Evolutionary conservation across 331 rosid genomes (phyloP).

Genomic region (Stylosanthes scabra): DNA sequence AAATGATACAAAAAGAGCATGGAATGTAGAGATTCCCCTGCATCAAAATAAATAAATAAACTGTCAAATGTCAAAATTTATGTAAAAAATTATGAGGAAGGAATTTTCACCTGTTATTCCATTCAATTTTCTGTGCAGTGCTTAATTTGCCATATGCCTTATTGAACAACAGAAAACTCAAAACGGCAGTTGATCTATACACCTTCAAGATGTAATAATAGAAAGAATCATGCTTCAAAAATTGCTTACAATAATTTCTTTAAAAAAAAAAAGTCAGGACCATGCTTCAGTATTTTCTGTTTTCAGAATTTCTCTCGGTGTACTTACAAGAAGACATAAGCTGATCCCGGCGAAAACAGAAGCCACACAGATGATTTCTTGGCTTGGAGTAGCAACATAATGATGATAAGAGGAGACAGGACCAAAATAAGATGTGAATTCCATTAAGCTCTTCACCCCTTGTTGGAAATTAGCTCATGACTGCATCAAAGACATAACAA

Average conservation of each 20-base stretch:
- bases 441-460: conserved; percentile 38
- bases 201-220: conserved; percentile 60
- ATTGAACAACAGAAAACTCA: conserved; percentile 52
- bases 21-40: conserved; percentile 88
- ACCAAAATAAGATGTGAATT: conserved; percentile 33
- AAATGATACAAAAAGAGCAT: conserved; percentile 69
- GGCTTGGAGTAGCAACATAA: conserved; percentile 36
- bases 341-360: conserved; percentile 60
- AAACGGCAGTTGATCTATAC: conserved; percentile 54
- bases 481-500: conserved; percentile 3
- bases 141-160: conserved; percentile 57
- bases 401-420: conserved; percentile 32
- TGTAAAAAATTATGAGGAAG: conserved; percentile 8
- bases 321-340: conserved; percentile 65
- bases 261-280: not conserved
- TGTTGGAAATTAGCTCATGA: not conserved
- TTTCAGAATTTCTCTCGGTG: not conserved
- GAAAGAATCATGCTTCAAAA: conserved; percentile 20
- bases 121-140: conserved; percentile 61
- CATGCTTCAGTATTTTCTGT: too few relatives aligned
- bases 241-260: conserved; percentile 22
- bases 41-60: conserved; percentile 15
- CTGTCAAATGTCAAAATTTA: not conserved
- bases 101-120: conserved; percentile 79
- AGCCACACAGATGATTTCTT: conserved; percentile 48